A percentile compares a stretch with the other conserved stretches of the same genome.
Conservation (phyloP, 805 yeast genomes). For the Cyberlindnera bimundalis region DNA sequence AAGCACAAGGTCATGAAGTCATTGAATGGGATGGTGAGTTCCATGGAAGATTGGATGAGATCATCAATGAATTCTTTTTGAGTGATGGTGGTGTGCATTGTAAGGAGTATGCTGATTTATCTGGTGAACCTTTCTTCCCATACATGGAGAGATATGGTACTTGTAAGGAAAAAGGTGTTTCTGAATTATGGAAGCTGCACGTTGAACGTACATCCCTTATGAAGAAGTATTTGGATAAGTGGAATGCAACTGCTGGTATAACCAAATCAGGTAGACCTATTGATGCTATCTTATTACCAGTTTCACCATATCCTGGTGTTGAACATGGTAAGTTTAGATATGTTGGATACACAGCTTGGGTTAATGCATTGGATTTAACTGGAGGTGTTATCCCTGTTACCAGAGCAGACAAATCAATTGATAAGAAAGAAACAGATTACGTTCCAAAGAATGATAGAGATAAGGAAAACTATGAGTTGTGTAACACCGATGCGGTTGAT, state of each 20-base stretch:
- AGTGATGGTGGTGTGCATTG: slow-evolving; percentile 40
- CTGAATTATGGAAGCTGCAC: slow-evolving; percentile 43
- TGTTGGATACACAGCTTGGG: slow-evolving; percentile 47
- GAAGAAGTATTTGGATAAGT: slow-evolving; percentile 38
- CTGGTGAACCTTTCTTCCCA: slow-evolving; percentile 46
- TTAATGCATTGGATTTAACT: slow-evolving; percentile 54
- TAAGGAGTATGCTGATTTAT: slow-evolving; percentile 31
- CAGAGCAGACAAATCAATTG: slow-evolving; percentile 44
- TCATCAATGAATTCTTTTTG: slow-evolving; percentile 34
- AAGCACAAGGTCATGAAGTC: slow-evolving; percentile 47
- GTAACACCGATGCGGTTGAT: slow-evolving; percentile 49
- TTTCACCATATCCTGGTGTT: slow-evolving; percentile 35
- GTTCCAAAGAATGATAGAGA: slow-evolving; percentile 38
- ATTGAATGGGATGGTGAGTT: slow-evolving; percentile 45
- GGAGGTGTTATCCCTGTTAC: slow-evolving; percentile 59
- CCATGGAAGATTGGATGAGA: slow-evolving; percentile 33
- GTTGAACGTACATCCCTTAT: slow-evolving; percentile 36
- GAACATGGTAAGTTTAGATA: slow-evolving; percentile 23
- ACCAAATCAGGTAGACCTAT: slow-evolving; percentile 40
- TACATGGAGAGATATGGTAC: slow-evolving; percentile 37
- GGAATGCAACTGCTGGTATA: slow-evolving; percentile 35
- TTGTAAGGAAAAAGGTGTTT: slow-evolving; percentile 32
- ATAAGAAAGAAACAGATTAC: slow-evolving; percentile 34
- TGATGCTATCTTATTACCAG: slow-evolving; percentile 47
- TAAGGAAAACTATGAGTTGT: slow-evolving; percentile 39